Evolutionary conservation across 1,284 basidiomycete genomes (phyloP).

Genomic region (Apiotrichum gracile): DNA sequence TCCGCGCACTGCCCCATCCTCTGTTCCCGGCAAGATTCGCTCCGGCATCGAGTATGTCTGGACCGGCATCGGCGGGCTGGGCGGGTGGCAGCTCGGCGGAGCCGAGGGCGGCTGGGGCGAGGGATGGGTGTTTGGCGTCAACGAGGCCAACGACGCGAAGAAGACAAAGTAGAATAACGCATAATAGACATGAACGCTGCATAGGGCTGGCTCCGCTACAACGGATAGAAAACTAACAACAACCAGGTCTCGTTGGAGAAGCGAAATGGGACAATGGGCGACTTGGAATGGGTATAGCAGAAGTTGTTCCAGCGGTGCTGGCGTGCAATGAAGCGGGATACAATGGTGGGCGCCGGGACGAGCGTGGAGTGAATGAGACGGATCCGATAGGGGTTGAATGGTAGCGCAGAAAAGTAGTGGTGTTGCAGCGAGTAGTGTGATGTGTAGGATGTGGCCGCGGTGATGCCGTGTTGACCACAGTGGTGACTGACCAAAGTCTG

Average conservation of each 20-base stretch:
- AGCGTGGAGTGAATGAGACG: neutral
- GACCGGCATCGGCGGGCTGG: constrained; percentile 36
- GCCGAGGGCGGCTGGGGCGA: constrained; percentile 40
- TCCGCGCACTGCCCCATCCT: constrained; percentile 23
- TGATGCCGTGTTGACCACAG: no score
- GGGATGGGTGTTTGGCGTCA: constrained; percentile 21
- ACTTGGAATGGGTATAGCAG: neutral
- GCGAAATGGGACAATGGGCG: neutral
- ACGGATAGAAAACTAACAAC: neutral
- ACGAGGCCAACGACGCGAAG: neutral
- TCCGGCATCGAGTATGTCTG: constrained; percentile 24
- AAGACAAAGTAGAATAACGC: neutral
- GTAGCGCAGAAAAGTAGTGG: no score
- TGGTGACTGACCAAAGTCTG: no score
- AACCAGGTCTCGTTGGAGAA: neutral
- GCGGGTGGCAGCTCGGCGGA: constrained; percentile 35
- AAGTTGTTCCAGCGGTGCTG: no score
- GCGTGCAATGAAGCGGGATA: no score
- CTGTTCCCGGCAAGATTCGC: constrained; percentile 20
- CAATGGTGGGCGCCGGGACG: neutral
- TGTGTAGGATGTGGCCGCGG: no score
- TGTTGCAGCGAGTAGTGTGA: no score
- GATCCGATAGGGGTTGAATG: no score
- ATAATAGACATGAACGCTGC: neutral
- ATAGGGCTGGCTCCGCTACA: constrained; percentile 4